Base-by-base conservation (phyloP, 2,329 filamentous ascomycete species). In the Diaporthe destruens region DNA sequence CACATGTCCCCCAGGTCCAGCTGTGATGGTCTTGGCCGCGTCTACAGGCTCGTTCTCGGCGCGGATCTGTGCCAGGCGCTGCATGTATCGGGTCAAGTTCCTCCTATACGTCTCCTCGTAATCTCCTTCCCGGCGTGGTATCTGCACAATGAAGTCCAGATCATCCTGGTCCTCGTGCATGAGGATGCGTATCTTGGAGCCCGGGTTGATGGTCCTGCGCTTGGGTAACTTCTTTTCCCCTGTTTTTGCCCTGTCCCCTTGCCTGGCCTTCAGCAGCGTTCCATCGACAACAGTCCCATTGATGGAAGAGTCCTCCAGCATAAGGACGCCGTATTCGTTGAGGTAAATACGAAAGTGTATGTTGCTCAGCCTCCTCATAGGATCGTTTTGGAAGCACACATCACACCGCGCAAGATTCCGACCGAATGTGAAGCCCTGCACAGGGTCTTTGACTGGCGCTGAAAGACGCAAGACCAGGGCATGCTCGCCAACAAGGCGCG, bases 321-420 rank as follows among this genome's bases (percentile, higher is more conserved):
- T 98, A 75, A 98, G 87, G 71, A 93, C 91, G 36, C 93, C 94
- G 75, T 94, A 90, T n/a, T 91, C 86, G 77, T 97, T 99, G 77
- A 98, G 87, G 79, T 93, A 98, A 74, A 99, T 97, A 69, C 94
- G 92, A 80, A 98, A 99, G 80, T 99, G 96, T n/a, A 93, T 88
- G 80, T 98, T 98, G 85, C 96, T 98, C 73, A 99, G 88, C 55
- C 93, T 89, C 80, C 90, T 92, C 68, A 89, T 85, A 0, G 89
- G 88, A 76, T 96, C 92, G 75, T 91, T 87, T 47, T 84, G 81
- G 61, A 94, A 90, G 77, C 88, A 88, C 59, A 95, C 83, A 72
- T 99, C 96, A 81, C 94, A 96, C 44, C 89, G 87, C 57, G 81
- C 77, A 0, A 82, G 77, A 78, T 96, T 96, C 71, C 96, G 91